A percentile compares a stretch with the other conserved stretches of the same genome.
Evolutionary conservation across 2,329 filamentous ascomycete species (phyloP).

Genomic region (Pseudogymnoascus sp.): DNA sequence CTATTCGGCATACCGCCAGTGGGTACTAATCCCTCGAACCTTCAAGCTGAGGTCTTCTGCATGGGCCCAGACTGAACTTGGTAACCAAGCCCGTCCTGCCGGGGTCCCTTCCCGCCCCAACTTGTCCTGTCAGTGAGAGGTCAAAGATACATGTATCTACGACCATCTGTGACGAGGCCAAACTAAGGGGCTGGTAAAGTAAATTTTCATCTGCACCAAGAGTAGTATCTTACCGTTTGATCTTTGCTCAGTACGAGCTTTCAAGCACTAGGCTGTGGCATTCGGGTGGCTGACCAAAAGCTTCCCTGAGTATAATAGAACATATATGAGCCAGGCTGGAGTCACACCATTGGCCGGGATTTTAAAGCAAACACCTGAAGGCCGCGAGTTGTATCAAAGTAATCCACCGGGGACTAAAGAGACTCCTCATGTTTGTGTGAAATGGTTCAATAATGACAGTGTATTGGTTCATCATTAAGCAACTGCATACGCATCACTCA

Average conservation of each 20-base stretch:
- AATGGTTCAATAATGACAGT: background rate
- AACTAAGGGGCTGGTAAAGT: background rate
- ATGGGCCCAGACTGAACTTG: background rate
- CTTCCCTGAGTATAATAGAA: background rate
- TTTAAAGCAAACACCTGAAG: background rate
- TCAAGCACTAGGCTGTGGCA: background rate
- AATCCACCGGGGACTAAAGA: background rate
- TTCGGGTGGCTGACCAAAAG: background rate
- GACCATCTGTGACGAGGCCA: background rate
- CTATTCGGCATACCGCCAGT: background rate
- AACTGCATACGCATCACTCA: background rate
- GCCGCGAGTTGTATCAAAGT: background rate
- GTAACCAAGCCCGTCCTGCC: background rate
- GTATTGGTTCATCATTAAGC: background rate
- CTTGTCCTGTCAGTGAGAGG: background rate
- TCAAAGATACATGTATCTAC: background rate
- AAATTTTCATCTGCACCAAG: background rate
- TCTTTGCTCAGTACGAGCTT: background rate
- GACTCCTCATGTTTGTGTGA: background rate
- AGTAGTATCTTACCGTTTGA: background rate
- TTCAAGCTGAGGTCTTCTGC: background rate
- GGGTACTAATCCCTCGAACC: background rate
- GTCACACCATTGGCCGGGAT: conserved; percentile 5
- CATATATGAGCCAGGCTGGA: background rate
- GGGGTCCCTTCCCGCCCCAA: background rate